Percentiles rank a stretch among this genome's conserved stretches.
These are phyloP conservation scores for Golovinomyces cichoracearum DNA, from an alignment of 2,329 filamentous ascomycete genomes.

Conservation along the genomic window DNA sequence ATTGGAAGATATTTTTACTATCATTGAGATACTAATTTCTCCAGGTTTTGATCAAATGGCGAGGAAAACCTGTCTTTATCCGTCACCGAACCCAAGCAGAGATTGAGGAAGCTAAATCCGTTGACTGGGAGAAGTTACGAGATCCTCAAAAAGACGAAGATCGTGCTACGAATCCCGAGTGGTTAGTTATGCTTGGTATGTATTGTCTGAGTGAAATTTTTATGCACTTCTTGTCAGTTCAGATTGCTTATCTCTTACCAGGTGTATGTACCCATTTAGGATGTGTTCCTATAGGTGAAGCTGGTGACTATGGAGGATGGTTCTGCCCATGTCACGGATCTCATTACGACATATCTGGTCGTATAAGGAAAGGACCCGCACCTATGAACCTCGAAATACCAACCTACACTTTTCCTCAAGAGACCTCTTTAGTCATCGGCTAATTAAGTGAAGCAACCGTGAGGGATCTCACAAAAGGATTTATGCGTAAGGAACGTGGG, in stretches of 20 bases:
- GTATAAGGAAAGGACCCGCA: conserved; percentile 89
- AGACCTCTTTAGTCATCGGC: conserved; percentile 74
- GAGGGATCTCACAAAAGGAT: no score
- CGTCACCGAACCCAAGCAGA: conserved; percentile 83
- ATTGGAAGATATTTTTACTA: neutral
- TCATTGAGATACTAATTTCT: conserved; percentile 6
- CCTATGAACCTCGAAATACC: conserved; percentile 95
- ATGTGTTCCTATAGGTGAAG: conserved; percentile 97
- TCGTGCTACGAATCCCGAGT: conserved; percentile 94
- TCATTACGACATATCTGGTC: conserved; percentile 98
- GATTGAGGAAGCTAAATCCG: conserved; percentile 81
- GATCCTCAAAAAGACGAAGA: conserved; percentile 79
- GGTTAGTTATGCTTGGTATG: conserved; percentile 91
- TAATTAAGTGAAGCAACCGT: no score
- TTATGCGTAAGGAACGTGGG: no score
- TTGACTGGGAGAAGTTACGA: conserved; percentile 58
- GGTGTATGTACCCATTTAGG: conserved; percentile 97
- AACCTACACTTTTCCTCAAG: conserved; percentile 74
- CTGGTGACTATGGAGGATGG: conserved; percentile 94
- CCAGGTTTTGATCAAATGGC: conserved; percentile 97
- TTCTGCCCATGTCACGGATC: conserved; percentile 99
- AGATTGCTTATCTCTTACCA: conserved; percentile 16
- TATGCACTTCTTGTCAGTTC: neutral
- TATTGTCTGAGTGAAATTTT: conserved; percentile 1
- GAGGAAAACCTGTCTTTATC: conserved; percentile 99